phyloP scores from a whole-genome alignment of 2,329 filamentous ascomycete species.

The Nannizzia gypsea region DNA sequence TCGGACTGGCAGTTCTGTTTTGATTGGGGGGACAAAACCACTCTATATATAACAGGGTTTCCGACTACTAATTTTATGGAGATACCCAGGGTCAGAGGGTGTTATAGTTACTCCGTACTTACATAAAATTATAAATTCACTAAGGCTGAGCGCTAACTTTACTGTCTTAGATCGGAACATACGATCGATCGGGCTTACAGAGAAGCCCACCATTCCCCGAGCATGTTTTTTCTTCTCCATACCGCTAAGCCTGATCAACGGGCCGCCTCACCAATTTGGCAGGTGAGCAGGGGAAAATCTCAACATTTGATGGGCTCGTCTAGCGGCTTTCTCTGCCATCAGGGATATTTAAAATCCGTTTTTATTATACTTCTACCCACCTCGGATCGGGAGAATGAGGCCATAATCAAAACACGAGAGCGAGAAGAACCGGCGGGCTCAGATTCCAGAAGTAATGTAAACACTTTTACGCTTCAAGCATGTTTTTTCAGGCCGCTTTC shows the following conservation, averaged over 20 bases:
- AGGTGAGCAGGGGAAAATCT: neutral
- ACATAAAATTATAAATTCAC: neutral
- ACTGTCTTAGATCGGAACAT: slow-evolving; percentile 5
- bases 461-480: neutral
- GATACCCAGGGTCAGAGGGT: neutral
- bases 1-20: neutral
- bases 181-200: slow-evolving; percentile 1
- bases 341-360: neutral
- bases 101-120: too few relatives aligned
- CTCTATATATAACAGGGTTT: slow-evolving; percentile 5
- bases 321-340: neutral
- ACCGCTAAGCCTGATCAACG: neutral
- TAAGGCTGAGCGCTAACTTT: neutral
- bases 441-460: slow-evolving; percentile 3
- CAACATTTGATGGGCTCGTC: neutral
- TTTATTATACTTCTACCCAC: neutral
- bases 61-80: neutral
- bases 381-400: neutral
- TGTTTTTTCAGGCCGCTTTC: neutral
- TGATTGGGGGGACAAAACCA: neutral
- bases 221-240: neutral
- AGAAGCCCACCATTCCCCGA: neutral
- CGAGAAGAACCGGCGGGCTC: neutral
- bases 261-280: slow-evolving; percentile 5
- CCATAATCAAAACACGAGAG: neutral